Base-by-base conservation (phyloP, 2,329 filamentous ascomycete genomes). In the Aschersonia sp. region DNA sequence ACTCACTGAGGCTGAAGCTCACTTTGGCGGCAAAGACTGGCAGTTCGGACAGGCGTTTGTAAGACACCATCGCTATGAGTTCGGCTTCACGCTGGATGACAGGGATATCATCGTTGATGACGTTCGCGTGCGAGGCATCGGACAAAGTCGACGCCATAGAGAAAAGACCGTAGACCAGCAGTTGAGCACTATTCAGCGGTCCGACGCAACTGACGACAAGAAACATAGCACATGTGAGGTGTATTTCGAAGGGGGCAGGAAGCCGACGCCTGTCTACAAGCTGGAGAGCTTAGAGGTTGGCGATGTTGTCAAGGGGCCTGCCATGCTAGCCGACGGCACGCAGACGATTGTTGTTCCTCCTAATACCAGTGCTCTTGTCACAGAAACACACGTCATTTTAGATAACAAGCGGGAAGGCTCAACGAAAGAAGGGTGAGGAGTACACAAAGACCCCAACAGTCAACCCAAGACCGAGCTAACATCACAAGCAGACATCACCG, bases 311-410 rank as follows among this genome's bases (percentile, higher is more conserved):
- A 70, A 74, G 45, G 89, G 89, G 0, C 89, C 89, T 1, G 89
- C 89, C 0, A 86, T 95, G 65, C 75, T 95, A 50, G 87, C 87
- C 2, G 89, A 91, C 58, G 84, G 84, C 6, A 89, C 85, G 1
- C 91, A 96, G 64, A 97, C 91, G 0, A 92, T 97, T 52, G 86
- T 96, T 0, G 81, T 96, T 3, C 85, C 86, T 0, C 91, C 89
- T 0, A 77, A 77, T 31, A 78, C 88, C 2, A 78, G 79, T 29
- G 91, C 89, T 0, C 66, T 89, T 30, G 73, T 95, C 32, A 80
- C 94, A 20, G 75, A 87, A 52, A 94, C 89, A 0, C 91, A 95
- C 57, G 87, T 96, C 5, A 75, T 96, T 5, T 89, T 96, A 58
- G 88, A 95, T 53, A 76, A 92, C 41, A 78, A 82, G 48, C 80